Evolutionary conservation across 75 land plant species (phyloP).

Genomic region (Pinus tabuliformis): DNA sequence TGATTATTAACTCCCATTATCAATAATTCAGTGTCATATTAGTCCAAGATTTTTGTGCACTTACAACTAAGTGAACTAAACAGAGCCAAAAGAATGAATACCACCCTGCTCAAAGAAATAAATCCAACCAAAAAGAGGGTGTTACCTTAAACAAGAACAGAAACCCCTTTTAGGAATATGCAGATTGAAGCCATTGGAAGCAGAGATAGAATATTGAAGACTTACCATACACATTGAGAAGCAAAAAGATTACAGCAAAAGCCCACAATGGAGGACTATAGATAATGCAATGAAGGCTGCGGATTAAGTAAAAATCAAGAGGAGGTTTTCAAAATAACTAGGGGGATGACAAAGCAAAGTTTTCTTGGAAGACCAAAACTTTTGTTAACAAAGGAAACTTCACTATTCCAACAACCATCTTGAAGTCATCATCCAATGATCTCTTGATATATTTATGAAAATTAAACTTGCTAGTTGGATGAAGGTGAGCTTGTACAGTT

Average conservation of each 20-base stretch:
- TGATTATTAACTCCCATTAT: not conserved
- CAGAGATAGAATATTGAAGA: not conserved
- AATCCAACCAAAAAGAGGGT: not conserved
- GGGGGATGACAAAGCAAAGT: not conserved
- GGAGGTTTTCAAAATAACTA: not conserved
- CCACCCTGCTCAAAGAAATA: constrained; percentile 33
- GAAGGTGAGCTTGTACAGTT: constrained; percentile 36
- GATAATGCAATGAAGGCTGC: not conserved
- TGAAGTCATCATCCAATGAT: constrained; percentile 50
- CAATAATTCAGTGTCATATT: not conserved
- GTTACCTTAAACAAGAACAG: not conserved
- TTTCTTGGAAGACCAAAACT: not conserved
- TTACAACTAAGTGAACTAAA: constrained; percentile 61
- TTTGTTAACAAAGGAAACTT: constrained; percentile 2
- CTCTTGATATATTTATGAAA: constrained; percentile 42
- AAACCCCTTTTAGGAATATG: not conserved
- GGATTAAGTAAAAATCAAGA: no score
- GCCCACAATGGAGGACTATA: constrained; percentile 52
- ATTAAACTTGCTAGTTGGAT: constrained; percentile 21
- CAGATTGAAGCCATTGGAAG: not conserved
- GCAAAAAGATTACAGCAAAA: constrained; percentile 40
- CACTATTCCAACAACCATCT: constrained; percentile 34
- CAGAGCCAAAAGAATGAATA: constrained; percentile 45
- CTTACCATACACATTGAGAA: constrained; percentile 47
- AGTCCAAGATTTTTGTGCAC: not conserved